Evolutionary conservation across 164 flowering plant genomes (phyloP), one percentile per base, ranked within the genome.

Genomic region (Akebia trifoliata): DNA sequence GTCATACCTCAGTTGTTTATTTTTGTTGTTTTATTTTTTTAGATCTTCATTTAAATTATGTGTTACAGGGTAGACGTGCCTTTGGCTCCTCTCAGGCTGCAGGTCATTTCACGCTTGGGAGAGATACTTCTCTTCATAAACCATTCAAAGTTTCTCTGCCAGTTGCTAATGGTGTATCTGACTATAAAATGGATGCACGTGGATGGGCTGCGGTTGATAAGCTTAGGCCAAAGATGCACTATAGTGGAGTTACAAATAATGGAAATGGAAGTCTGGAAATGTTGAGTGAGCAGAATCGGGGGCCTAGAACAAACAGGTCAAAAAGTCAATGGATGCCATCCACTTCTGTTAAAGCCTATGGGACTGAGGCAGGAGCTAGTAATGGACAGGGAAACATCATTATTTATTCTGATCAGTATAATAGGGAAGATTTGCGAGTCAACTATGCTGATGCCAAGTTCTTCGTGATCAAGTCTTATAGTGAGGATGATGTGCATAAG

Each of bases 401-500:
- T 32, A 82, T 87, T 30, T 51, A 52, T 58, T 49, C 74, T 31
- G 86, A 84, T 54, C 79, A 81, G 47, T 92, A 79, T 56, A 88
- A 86, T 66, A 82, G 64, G 64, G 87, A 72, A 47, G 91, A 83
- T 61, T 85, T 89, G 49, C 63, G 67, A 0, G 62, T 79, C 52
- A 80, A 80, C 35, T 79, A 77, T 70, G 50, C 28, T 28, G 64
- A 75, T 68, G 96, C 92, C 31, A 86, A 78, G 69, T 91, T 86
- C 70, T 88, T 86, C 72, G 92, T 86, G 21, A 86, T 91, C 22
- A 91, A 88, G 60, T 91, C 97, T 22, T 91, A 86, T 51, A 87
- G 94, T 32, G 97, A 91, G 69, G 97, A 87, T 75, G 96, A 91
- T 74, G 90, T 91, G 20, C 97, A 91, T 61, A 91, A 91, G 69